phyloP scores from a whole-genome alignment of 306 rosid species.

The Crotalaria pallida region DNA sequence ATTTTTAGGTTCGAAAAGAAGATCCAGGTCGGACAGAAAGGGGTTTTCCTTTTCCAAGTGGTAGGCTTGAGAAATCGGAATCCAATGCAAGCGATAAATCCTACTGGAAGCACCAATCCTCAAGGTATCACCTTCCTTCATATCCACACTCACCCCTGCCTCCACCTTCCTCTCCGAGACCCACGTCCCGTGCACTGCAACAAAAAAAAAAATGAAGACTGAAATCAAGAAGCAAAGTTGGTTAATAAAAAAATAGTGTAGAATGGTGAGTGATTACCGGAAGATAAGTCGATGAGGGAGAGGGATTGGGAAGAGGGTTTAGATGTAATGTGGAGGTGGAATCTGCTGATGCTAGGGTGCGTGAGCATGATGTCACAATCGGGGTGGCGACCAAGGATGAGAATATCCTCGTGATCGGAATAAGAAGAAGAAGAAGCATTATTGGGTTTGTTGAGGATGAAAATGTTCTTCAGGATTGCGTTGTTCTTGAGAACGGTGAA shows the following conservation, averaged over 20 bases:
- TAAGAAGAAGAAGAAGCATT: not conserved
- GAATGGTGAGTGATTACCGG: too few relatives aligned
- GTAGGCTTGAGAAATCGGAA: constrained; percentile 54
- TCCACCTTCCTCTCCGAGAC: constrained; percentile 55
- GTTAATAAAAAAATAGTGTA: too few relatives aligned
- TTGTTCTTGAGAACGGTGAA: constrained; percentile 74
- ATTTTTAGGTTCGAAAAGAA: not conserved
- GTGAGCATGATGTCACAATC: constrained; percentile 67
- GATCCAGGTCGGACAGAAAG: constrained; percentile 23
- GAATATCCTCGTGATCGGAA: constrained; percentile 40
- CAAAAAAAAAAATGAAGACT: not conserved
- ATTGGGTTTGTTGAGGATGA: constrained; percentile 47
- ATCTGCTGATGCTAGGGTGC: constrained; percentile 84
- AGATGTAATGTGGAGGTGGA: constrained; percentile 64
- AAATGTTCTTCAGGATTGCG: constrained; percentile 67
- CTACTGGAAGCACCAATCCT: constrained; percentile 63
- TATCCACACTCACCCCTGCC: constrained; percentile 42
- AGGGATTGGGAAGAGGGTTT: constrained; percentile 38
- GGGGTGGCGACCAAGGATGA: constrained; percentile 70
- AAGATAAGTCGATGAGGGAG: constrained; percentile 52
- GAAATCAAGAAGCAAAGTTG: not conserved
- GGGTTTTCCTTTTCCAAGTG: constrained; percentile 47
- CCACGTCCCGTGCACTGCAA: constrained; percentile 79
- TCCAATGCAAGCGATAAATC: constrained; percentile 65
- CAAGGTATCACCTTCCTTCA: constrained; percentile 56